Percentiles rank a stretch among this genome's conserved stretches.
These are phyloP conservation scores for Arthroderma uncinatum DNA, from an alignment of 2,329 filamentous ascomycete genomes.

Conservation along the genomic window DNA sequence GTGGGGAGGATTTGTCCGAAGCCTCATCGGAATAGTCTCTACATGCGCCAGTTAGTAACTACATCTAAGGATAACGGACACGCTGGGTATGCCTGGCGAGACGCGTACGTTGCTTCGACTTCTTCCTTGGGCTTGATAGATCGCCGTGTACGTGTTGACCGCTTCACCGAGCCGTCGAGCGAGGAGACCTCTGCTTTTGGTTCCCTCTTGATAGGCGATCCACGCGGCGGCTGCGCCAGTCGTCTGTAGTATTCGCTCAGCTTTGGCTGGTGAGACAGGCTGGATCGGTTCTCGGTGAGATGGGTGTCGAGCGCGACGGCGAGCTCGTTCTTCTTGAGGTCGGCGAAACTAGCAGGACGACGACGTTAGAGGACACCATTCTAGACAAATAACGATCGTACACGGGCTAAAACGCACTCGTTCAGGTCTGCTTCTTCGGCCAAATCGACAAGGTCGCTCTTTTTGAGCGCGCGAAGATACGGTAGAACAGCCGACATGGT, in stretches of 20 bases:
- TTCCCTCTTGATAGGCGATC: conserved; percentile 42
- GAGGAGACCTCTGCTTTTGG: conserved; percentile 28
- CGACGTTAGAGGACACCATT: conserved; percentile 9
- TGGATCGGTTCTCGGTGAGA: conserved; percentile 56
- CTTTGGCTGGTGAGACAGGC: conserved; percentile 51
- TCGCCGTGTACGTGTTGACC: conserved; percentile 30
- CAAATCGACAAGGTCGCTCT: conserved; percentile 64
- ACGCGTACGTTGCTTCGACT: conserved; percentile 17
- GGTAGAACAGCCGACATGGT: conserved; percentile 55
- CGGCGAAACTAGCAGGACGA: conserved; percentile 47
- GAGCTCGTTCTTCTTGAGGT: conserved; percentile 67
- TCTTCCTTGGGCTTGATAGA: conserved; percentile 35
- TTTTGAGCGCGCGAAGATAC: conserved; percentile 73
- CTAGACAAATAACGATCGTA: conserved; percentile 1
- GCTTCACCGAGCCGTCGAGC: conserved; percentile 26
- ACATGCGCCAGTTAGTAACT: not conserved
- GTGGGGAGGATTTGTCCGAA: conserved; percentile 37
- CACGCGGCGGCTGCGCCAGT: conserved; percentile 27
- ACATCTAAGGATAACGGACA: not conserved
- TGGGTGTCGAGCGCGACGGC: conserved; percentile 62
- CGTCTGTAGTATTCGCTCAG: conserved; percentile 66
- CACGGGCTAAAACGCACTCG: conserved; percentile 48
- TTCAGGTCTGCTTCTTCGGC: conserved; percentile 59
- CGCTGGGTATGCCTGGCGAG: too few relatives aligned
- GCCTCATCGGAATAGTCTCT: conserved; percentile 19